Evolutionary conservation across 176 grass and related monocot species (phyloP), one percentile per base, ranked within the genome.

Genomic region (Rhynchospora breviuscula): DNA sequence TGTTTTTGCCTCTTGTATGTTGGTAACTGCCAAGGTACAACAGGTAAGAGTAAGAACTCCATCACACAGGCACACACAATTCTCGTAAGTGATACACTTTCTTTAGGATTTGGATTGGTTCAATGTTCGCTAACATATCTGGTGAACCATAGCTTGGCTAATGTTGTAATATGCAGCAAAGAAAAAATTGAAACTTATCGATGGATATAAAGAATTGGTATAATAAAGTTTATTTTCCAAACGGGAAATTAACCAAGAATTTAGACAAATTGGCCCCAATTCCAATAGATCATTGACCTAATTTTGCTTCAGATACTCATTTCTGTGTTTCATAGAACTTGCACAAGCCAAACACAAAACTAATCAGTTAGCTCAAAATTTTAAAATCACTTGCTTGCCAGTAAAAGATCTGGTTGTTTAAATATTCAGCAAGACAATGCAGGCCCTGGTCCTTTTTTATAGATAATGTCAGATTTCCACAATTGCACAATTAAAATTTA

Each of bases 1-100:
- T 91, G 88, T 85, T 95, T 99, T 33, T 87, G 96, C 49, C 93
- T 93, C 79, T 99, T 99, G 86, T 99, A 88, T 57, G 87, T 90
- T 4, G 91, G 88, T 66, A 99, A 76, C 96, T 99, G 89, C 19
- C 31, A 88, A 79, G 2, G 2, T 26, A 51, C 59, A 80, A 63
- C 52, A 79, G 58, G 26, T 59, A 81, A 64, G 11, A 81, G 18
- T 56, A 78, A 78, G 56, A 57, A 78, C 49, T 23, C 46, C 19
- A 75, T 8, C 22, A 75, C 15, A 26, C 43, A 25, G 8, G 8
- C 48, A 74, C 45, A 75, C 48, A 74, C 45, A 75, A 10, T 26
- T 75, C 11, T 49, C 25, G 71, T 21, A 7, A 46, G 11, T 7
- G 21, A 26, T 51, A 53, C 46, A 25, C 70, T 51, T 52, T 77